Evolutionary conservation across 2,329 filamentous ascomycete genomes (phyloP).

Genomic region (Thermothelomyces thermophilus): DNA sequence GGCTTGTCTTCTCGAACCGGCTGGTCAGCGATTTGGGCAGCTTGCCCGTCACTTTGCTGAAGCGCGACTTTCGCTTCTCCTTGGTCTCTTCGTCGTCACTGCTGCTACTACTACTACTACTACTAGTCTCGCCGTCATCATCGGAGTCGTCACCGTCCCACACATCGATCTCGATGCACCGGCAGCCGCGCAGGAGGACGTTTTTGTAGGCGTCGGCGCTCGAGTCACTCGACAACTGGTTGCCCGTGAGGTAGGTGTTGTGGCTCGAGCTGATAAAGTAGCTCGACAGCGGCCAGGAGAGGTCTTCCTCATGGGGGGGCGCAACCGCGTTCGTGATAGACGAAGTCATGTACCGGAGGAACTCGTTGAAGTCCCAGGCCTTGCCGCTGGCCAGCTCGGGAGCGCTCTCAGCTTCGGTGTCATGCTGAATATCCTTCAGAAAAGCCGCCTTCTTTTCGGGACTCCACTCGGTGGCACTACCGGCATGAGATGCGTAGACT

Average conservation of each 20-base stretch:
- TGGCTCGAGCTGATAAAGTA: conserved; percentile 94
- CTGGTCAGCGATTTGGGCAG: conserved; percentile 38
- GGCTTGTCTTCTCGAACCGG: conserved; percentile 43
- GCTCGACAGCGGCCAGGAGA: conserved; percentile 75
- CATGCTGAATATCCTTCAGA: conserved; percentile 40
- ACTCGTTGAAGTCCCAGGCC: conserved; percentile 41
- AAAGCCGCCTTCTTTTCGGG: conserved; percentile 41
- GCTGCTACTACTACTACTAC: conserved; percentile 21
- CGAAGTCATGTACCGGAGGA: conserved; percentile 52
- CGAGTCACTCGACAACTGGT: conserved; percentile 79
- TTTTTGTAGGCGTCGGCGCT: conserved; percentile 84
- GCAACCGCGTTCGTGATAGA: conserved; percentile 37
- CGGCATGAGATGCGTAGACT: conserved; percentile 41
- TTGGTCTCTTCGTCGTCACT: conserved; percentile 44
- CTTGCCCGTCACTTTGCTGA: conserved; percentile 57
- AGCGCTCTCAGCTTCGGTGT: conserved; percentile 29
- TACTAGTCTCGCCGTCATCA: conserved; percentile 35
- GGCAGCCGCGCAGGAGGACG: conserved; percentile 74
- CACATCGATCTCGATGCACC: conserved; percentile 90
- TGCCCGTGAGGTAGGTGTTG: conserved; percentile 87
- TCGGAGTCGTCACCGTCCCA: conserved; percentile 79
- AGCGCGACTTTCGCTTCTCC: conserved; percentile 52
- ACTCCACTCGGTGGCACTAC: conserved; percentile 38
- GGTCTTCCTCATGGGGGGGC: conserved; percentile 39
- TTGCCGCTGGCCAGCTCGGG: conserved; percentile 22